These are phyloP conservation scores for Epichloe aotearoae DNA, from an alignment of 2,329 filamentous ascomycete genomes.

Conservation along the genomic window DNA sequence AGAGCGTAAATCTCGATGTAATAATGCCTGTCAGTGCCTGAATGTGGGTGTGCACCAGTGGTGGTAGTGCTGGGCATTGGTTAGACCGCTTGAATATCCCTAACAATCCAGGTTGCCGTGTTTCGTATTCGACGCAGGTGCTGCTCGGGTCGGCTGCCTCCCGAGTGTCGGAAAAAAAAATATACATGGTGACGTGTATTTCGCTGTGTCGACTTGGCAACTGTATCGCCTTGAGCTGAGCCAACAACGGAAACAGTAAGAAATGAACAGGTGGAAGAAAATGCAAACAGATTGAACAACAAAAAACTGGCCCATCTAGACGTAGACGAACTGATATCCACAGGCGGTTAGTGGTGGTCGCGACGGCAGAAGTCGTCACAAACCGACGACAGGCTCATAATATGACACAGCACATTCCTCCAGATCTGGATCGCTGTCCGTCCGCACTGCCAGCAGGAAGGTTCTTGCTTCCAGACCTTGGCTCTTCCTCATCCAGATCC, in stretches of 20 bases:
- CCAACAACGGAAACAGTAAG: too few species aligned
- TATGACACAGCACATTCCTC: slow-evolving; percentile 36
- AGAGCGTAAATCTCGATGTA: not conserved
- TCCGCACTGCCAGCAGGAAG: slow-evolving; percentile 27
- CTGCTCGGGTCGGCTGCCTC: not conserved
- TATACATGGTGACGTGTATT: not conserved
- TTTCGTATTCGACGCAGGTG: not conserved
- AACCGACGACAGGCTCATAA: slow-evolving; percentile 23
- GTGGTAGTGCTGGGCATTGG: not conserved
- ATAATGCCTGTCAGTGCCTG: not conserved
- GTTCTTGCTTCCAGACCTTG: slow-evolving; percentile 48
- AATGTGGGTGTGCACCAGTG: not conserved
- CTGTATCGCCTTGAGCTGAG: not conserved
- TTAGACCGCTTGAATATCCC: not conserved
- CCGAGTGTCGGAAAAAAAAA: not conserved
- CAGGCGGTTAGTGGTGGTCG: not conserved
- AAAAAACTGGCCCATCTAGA: not conserved
- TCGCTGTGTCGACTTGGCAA: not conserved
- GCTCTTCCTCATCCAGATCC: slow-evolving; percentile 71
- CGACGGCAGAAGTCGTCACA: not conserved
- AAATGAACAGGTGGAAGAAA: not conserved
- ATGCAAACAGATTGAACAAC: not conserved
- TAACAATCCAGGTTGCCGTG: not conserved
- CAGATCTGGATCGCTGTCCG: slow-evolving; percentile 26
- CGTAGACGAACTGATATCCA: not conserved